Conservation (phyloP, 495 filamentous ascomycete genomes). For the Neurospora hispaniola region DNA sequence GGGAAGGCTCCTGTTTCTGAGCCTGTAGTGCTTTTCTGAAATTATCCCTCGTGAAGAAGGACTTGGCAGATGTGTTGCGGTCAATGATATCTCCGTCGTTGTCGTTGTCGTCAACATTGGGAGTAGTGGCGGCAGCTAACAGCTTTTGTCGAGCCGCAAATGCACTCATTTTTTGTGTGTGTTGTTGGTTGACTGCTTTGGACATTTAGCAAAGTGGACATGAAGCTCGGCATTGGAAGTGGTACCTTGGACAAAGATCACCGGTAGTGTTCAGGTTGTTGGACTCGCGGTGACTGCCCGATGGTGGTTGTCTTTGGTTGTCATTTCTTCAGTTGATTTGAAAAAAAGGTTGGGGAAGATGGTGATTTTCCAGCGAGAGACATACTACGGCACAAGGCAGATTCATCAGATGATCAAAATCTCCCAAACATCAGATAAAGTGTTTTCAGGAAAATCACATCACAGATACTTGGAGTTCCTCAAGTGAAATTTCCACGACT, state of each 20-base stretch:
- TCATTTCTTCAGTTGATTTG: not conserved
- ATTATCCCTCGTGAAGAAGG: not conserved
- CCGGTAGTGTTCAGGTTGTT: not conserved
- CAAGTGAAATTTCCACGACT: not conserved
- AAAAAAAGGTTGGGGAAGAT: not conserved
- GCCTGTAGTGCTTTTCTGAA: not conserved
- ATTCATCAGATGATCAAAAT: not conserved
- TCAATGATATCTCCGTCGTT: not conserved
- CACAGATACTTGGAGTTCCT: not conserved
- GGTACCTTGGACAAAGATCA: not conserved
- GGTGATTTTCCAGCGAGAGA: not conserved
- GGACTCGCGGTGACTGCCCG: not conserved
- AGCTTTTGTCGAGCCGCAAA: conserved; percentile 39
- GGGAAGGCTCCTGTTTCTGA: not conserved
- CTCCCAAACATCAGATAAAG: not conserved
- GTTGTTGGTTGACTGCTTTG: not conserved
- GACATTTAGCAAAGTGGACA: not conserved
- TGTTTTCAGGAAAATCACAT: not conserved
- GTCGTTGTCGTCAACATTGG: conserved; percentile 3
- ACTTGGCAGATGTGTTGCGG: not conserved
- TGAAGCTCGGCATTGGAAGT: not conserved
- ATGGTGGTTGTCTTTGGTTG: not conserved
- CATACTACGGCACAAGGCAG: not conserved
- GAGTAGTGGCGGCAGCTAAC: conserved; percentile 4
- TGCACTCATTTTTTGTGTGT: conserved; percentile 34